Percentiles rank a stretch among this genome's conserved stretches.
These are phyloP conservation scores for Grosmannia penicillata DNA, from an alignment of 2,329 filamentous ascomycete genomes.

Conservation along the genomic window DNA sequence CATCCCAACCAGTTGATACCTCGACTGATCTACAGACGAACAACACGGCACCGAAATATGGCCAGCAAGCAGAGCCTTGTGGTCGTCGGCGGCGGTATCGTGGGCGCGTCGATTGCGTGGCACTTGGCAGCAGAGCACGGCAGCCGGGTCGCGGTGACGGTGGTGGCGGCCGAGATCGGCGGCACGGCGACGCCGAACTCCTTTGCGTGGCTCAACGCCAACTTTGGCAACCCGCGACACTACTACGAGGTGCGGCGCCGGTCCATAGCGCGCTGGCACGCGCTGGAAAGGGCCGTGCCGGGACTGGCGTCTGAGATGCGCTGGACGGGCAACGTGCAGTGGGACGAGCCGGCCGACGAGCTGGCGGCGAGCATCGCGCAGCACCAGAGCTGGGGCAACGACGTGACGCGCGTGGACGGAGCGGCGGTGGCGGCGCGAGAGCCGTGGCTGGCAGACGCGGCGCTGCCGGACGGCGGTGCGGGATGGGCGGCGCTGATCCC, in stretches of 20 bases:
- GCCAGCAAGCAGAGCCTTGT: slow-evolving; percentile 1
- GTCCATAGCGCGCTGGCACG: slow-evolving; percentile 15
- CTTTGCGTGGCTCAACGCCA: slow-evolving; percentile 19
- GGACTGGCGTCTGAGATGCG: slow-evolving; percentile 10
- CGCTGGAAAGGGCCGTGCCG: slow-evolving; percentile 12
- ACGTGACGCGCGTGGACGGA: slow-evolving; percentile 11
- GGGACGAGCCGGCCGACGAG: slow-evolving; percentile 11
- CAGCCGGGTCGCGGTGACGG: slow-evolving; percentile 14
- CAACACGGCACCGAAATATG: too few relatives aligned
- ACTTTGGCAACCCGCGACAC: slow-evolving; percentile 12
- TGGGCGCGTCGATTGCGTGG: slow-evolving; percentile 18
- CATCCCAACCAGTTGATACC: too few relatives aligned
- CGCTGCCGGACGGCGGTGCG: slow-evolving; percentile 10
- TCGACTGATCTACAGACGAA: too few relatives aligned
- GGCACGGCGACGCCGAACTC: slow-evolving; percentile 17
- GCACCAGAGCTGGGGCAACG: slow-evolving; percentile 16
- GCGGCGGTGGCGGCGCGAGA: slow-evolving; percentile 8
- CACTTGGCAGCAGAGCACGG: slow-evolving; percentile 12
- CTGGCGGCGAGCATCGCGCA: slow-evolving; percentile 12
- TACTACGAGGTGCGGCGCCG: slow-evolving; percentile 17
- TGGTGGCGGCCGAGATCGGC: slow-evolving; percentile 15
- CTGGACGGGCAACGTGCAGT: slow-evolving; percentile 14
- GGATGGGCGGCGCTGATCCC: slow-evolving; percentile 9
- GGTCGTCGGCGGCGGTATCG: slow-evolving; percentile 11
- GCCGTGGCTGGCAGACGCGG: slow-evolving; percentile 8